Evolutionary conservation across 306 rosid species (phyloP).

Genomic region (Acacia crassicarpa): DNA sequence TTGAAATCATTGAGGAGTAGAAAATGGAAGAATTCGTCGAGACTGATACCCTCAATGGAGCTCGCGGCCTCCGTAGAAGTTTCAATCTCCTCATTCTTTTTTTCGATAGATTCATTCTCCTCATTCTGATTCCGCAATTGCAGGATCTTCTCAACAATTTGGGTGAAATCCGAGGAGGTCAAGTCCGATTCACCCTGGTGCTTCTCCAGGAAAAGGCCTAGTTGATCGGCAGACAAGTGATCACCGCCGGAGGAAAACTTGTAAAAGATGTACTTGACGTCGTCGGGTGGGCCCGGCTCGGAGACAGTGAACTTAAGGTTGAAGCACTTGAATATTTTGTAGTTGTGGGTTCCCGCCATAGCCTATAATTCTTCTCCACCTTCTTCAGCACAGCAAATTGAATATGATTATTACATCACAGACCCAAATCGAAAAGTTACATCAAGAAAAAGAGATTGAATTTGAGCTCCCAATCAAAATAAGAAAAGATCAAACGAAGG

Average conservation of each 20-base stretch:
- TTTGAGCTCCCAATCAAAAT: neutral
- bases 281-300: conserved; percentile 57
- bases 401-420: neutral
- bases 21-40: conserved; percentile 64
- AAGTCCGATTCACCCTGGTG: conserved; percentile 53
- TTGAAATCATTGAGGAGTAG: conserved; percentile 58
- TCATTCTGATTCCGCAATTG: conserved; percentile 30
- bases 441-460: neutral
- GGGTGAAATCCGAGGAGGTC: conserved; percentile 39
- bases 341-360: conserved; percentile 35
- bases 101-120: neutral
- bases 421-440: neutral
- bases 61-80: neutral
- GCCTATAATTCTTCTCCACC: neutral
- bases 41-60: conserved; percentile 25
- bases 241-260: conserved; percentile 39
- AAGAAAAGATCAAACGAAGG: neutral
- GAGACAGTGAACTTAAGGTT: conserved; percentile 48
- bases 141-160: conserved; percentile 35
- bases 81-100: too few species aligned
- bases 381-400: neutral
- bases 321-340: conserved; percentile 72
- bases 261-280: conserved; percentile 55
- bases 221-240: conserved; percentile 54
- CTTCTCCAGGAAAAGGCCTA: conserved; percentile 50